Evolutionary conservation across 164 flowering plant genomes (phyloP).

Genomic region (Magnolia changhungtana): DNA sequence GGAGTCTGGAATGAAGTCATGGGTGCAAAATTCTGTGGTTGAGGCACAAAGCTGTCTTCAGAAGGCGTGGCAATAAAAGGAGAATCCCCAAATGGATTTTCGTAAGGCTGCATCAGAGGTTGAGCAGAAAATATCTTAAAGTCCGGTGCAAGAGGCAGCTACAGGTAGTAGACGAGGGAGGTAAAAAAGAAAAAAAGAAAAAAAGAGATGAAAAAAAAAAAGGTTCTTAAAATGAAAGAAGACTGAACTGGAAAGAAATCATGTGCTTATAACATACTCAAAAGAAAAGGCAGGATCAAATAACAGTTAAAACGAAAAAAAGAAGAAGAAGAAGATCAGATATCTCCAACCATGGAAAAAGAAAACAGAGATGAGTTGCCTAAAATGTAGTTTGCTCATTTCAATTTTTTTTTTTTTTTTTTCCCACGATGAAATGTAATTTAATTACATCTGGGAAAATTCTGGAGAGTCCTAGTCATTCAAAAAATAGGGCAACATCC

Average conservation of each 20-base stretch:
- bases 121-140: neutral
- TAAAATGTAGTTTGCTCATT: too few species aligned
- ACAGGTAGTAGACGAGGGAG: too few species aligned
- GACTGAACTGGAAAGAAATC: neutral
- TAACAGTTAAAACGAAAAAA: too few species aligned
- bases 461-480: too few species aligned
- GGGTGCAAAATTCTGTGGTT: constrained; percentile 31
- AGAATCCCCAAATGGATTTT: constrained; percentile 90
- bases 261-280: neutral
- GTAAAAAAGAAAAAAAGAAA: neutral
- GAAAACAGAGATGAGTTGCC: neutral
- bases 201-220: too few species aligned
- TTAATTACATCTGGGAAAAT: too few species aligned
- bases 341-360: too few species aligned
- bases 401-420: too few species aligned
- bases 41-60: constrained; percentile 24
- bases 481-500: too few species aligned
- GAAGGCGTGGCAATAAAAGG: constrained; percentile 85
- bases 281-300: neutral
- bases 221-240: neutral
- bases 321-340: too few species aligned
- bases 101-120: constrained; percentile 52
- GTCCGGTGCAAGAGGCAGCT: neutral
- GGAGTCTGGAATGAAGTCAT: constrained; percentile 32
- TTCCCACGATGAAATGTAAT: too few species aligned